These are phyloP conservation scores for Tylopilus felleus DNA, from an alignment of 768 basidiomycete species.

Conservation along the genomic window DNA sequence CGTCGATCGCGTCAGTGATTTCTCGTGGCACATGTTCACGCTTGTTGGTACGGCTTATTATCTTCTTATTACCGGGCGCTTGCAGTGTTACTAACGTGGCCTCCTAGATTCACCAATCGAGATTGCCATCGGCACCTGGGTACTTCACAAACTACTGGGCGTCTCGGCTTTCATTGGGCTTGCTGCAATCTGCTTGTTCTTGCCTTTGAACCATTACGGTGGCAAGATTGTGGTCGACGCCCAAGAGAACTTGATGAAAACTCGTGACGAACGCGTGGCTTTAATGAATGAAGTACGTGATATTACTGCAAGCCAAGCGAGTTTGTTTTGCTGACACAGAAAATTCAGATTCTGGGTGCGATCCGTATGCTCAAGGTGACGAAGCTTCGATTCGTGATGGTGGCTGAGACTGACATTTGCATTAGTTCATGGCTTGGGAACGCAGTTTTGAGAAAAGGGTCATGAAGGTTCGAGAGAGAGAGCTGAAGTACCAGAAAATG, in stretches of 20 bases:
- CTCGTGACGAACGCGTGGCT: constrained; percentile 84
- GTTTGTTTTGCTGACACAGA: background rate
- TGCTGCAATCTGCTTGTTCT: constrained; percentile 64
- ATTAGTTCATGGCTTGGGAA: constrained; percentile 92
- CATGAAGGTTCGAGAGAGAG: constrained; percentile 69
- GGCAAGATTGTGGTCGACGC: constrained; percentile 74
- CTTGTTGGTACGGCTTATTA: constrained; percentile 56
- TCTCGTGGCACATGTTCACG: constrained; percentile 73
- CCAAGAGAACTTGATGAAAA: constrained; percentile 88
- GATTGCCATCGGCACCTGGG: constrained; percentile 66
- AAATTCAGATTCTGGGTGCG: constrained; percentile 63
- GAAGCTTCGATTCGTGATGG: background rate
- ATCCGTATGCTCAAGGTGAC: constrained; percentile 83
- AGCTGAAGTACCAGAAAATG: constrained; percentile 78
- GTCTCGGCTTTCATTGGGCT: constrained; percentile 77
- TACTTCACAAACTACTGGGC: constrained; percentile 78
- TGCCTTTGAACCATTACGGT: constrained; percentile 81
- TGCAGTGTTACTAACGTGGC: background rate
- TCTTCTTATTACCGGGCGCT: background rate
- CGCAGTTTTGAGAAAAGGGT: constrained; percentile 81
- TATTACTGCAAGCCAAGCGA: background rate
- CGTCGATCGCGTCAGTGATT: constrained; percentile 85
- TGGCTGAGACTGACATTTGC: background rate
- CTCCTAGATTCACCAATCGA: constrained; percentile 71
- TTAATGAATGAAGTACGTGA: constrained; percentile 78